A percentile compares a stretch with the other conserved stretches of the same genome.
phyloP scores from a whole-genome alignment of 345 rosid species.

The Eucalyptus regnans region DNA sequence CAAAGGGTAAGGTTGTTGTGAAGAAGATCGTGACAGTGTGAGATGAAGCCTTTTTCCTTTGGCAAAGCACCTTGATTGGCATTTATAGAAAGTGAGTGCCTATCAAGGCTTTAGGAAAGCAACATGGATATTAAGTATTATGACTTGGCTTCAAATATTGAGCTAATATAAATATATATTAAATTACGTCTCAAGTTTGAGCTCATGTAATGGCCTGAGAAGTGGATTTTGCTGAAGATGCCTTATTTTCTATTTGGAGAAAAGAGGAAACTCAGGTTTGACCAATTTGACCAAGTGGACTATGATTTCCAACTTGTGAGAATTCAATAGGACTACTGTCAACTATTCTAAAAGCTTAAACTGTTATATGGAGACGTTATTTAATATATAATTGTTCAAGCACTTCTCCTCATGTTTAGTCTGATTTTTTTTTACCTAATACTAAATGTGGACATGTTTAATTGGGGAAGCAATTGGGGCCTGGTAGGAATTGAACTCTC shows the following conservation, averaged over 20 bases:
- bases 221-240: not conserved
- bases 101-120: not conserved
- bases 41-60: not conserved
- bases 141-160: not conserved
- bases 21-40: not conserved
- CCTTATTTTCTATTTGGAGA: not conserved
- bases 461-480: too few relatives aligned
- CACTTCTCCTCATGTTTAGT: too few relatives aligned
- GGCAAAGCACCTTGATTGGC: not conserved
- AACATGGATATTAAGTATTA: not conserved
- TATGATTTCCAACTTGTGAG: not conserved
- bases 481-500: too few relatives aligned
- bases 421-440: too few relatives aligned
- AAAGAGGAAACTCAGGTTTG: not conserved
- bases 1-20: not conserved
- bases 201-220: not conserved
- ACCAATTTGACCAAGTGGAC: not conserved
- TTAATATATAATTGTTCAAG: too few relatives aligned
- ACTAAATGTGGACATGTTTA: too few relatives aligned
- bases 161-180: too few relatives aligned
- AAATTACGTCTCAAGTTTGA: too few relatives aligned
- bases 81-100: not conserved
- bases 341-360: too few relatives aligned
- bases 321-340: rapidly evolving
- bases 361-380: rapidly evolving